Conservation (phyloP, 164 flowering plant species). For the Berberis thunbergii region DNA sequence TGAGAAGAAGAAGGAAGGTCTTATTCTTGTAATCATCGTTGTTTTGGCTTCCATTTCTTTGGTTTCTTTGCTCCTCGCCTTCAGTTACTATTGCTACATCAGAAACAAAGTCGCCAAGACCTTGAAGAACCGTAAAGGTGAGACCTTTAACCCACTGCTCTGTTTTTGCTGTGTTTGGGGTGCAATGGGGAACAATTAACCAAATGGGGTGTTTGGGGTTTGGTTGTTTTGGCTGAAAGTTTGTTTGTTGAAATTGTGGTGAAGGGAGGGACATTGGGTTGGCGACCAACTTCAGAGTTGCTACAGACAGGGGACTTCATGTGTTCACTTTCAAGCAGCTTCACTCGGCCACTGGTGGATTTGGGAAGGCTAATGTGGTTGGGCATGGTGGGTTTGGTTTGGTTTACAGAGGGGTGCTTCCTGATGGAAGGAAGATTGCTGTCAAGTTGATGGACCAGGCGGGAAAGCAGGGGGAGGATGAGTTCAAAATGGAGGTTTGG, state of each 20-base stretch:
- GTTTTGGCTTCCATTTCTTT: conserved; percentile 63
- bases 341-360: conserved; percentile 82
- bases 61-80: conserved; percentile 62
- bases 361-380: conserved; percentile 74
- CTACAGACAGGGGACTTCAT: conserved; percentile 55
- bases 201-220: background rate
- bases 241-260: background rate
- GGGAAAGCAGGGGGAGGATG: conserved; percentile 93
- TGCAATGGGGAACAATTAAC: background rate
- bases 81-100: conserved; percentile 89
- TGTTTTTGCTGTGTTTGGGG: background rate
- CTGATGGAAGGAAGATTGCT: conserved; percentile 76
- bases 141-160: conserved; percentile 7
- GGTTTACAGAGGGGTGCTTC: conserved; percentile 80
- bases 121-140: conserved; percentile 32
- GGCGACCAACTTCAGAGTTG: conserved; percentile 28
- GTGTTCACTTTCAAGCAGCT: conserved; percentile 88
- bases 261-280: conserved; percentile 31
- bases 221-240: background rate
- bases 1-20: conserved; percentile 29
- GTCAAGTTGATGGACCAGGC: conserved; percentile 83
- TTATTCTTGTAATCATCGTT: conserved; percentile 42
- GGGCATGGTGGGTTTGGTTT: conserved; percentile 92
- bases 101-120: conserved; percentile 63
- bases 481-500: conserved; percentile 80